A percentile compares a stretch with the other conserved stretches of the same genome.
Evolutionary conservation across 2,329 filamentous ascomycete species (phyloP).

Genomic region (Cladosporium sp.): DNA sequence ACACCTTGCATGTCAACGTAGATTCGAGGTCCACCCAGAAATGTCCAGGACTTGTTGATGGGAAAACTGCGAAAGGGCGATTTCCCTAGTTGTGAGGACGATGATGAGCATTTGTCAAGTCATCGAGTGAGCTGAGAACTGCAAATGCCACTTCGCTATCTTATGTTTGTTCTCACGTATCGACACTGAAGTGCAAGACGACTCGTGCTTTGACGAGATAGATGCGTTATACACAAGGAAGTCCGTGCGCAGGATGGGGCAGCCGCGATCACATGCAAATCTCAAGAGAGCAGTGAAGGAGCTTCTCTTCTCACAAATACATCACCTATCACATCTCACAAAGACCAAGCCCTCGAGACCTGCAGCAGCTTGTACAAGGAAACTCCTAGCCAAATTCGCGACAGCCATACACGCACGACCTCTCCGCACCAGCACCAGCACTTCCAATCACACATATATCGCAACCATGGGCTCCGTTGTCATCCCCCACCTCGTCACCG

Average conservation of each 20-base stretch:
- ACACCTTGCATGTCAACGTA: too few species aligned
- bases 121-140: too few species aligned
- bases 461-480: conserved; percentile 75
- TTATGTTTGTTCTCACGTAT: not conserved
- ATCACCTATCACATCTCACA: not conserved
- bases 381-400: not conserved
- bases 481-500: conserved; percentile 84
- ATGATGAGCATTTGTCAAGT: too few species aligned
- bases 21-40: too few species aligned
- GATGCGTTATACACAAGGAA: not conserved
- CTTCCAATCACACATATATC: not conserved
- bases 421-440: not conserved
- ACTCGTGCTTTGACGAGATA: not conserved
- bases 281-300: not conserved
- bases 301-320: not conserved
- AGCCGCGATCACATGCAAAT: not conserved
- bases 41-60: too few species aligned
- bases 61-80: too few species aligned
- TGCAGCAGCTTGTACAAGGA: not conserved
- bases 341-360: not conserved
- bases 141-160: too few species aligned
- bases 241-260: not conserved
- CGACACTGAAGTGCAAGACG: not conserved
- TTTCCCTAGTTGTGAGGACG: too few species aligned
- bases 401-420: not conserved